Conservation (phyloP, 768 basidiomycete genomes). For the Xerocomus spinulosus region DNA sequence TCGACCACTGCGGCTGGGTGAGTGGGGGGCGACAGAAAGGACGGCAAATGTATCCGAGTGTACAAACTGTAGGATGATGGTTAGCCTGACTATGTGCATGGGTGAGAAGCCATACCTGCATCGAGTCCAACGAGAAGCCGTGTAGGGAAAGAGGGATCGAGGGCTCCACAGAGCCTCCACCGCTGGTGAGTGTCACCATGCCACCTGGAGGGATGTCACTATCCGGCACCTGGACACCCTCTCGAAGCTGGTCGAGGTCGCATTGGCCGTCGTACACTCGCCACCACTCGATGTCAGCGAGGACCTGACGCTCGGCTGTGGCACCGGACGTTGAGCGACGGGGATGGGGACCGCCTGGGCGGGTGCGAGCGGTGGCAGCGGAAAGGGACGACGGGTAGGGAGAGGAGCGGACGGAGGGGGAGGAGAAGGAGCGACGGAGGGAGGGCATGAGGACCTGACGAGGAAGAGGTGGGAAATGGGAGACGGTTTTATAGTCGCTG, state of each 20-base stretch:
- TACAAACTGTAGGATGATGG: slow-evolving; percentile 20
- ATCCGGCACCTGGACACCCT: slow-evolving; percentile 13
- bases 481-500: slow-evolving; percentile 39
- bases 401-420: slow-evolving; percentile 61
- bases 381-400: slow-evolving; percentile 54
- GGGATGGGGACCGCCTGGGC: slow-evolving; percentile 34
- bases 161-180: slow-evolving; percentile 36
- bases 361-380: slow-evolving; percentile 35
- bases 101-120: slow-evolving; percentile 20
- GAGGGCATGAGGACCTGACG: slow-evolving; percentile 51
- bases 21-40: slow-evolving; percentile 53
- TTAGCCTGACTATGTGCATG: slow-evolving; percentile 17
- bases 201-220: slow-evolving; percentile 16
- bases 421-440: slow-evolving; percentile 73
- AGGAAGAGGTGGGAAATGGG: slow-evolving; percentile 32
- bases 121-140: slow-evolving; percentile 18
- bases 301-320: slow-evolving; percentile 58
- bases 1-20: slow-evolving; percentile 41
- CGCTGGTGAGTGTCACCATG: slow-evolving; percentile 33
- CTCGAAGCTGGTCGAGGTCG: slow-evolving; percentile 27
- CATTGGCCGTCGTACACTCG: slow-evolving; percentile 69
- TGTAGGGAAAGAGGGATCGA: slow-evolving; percentile 31
- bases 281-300: slow-evolving; percentile 90
- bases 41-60: slow-evolving; percentile 47
- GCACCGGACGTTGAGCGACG: slow-evolving; percentile 69